Evolutionary conservation across 306 rosid species (phyloP).

Genomic region (Lathyrus sativus): DNA sequence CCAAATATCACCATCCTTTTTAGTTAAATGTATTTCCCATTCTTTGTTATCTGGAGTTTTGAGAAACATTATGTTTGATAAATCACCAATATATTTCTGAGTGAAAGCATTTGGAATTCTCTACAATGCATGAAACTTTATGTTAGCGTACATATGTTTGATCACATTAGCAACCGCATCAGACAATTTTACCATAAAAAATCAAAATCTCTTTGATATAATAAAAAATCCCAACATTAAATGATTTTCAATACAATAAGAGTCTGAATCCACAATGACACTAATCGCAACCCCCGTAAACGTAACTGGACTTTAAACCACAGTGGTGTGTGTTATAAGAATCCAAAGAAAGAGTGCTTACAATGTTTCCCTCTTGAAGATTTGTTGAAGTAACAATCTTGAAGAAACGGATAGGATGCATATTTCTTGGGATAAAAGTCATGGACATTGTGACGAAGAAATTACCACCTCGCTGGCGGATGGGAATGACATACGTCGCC

Average conservation of each 20-base stretch:
- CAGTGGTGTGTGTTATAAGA: too few species aligned
- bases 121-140: not conserved
- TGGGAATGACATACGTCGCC: too few species aligned
- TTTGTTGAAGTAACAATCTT: conserved; percentile 12
- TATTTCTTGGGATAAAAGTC: not conserved
- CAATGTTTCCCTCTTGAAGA: conserved; percentile 9
- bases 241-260: too few species aligned
- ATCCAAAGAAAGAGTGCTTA: not conserved
- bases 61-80: conserved; percentile 35
- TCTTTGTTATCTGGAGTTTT: conserved; percentile 35
- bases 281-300: too few species aligned
- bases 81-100: conserved; percentile 9
- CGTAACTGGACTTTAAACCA: too few species aligned
- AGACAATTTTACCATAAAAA: too few species aligned
- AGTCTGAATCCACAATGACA: too few species aligned
- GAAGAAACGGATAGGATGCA: conserved; percentile 5
- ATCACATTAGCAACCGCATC: too few species aligned
- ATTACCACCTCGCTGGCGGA: too few species aligned
- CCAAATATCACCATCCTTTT: conserved; percentile 18
- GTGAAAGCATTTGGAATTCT: conserved; percentile 29
- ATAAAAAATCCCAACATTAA: too few species aligned
- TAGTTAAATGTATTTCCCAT: conserved; percentile 35
- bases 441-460: not conserved
- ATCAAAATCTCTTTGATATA: too few species aligned
- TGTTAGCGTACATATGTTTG: not conserved